Evolutionary conservation across 495 filamentous ascomycete genomes (phyloP), one percentile per base, ranked within the genome.

Genomic region (Penicillium crystallinum): DNA sequence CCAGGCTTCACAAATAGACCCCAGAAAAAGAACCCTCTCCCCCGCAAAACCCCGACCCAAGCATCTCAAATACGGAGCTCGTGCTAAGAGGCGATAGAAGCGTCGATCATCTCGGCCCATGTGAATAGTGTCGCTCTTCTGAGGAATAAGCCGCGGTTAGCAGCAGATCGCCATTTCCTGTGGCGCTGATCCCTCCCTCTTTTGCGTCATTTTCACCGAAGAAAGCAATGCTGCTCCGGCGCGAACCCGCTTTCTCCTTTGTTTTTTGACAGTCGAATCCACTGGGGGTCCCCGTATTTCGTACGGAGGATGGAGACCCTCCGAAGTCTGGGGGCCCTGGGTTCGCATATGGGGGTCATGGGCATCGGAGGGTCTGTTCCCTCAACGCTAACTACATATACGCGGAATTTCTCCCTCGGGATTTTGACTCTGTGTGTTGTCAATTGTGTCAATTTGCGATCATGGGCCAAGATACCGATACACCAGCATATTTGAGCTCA

Each of bases 131-230:
- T 40, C 52, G 27, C 18, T 21, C 27, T 17, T 19, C 23, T 46
- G 29, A 15, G 46, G 38, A 35, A 25, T 38, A 35, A 57, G 59
- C 62, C 62, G 59, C 62, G 62, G 59, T 57, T 57, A 53, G 37
- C 36, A 57, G 56, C 6, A 54, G 62, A 65, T 65, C 62, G 49
- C 62, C 59, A 65, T 63, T 50, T 63, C 45, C 35, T 38, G 43
- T 12, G 23, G 18, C 22, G 59, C 47, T 36, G 50, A 63, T 65
- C 63, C 35, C 46, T 49, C 18, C 54, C 23, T 2, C 6, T 35
- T 55, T 43, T 34, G 46, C 33, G 46, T 22, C 27, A 40, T 57
- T 35, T 9, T 40, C 30, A 25, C 31, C 41, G 23, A 15, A 49
- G 36, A 46, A 49, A 49, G 60, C 48, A 61, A 61, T 47, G 15